These are phyloP conservation scores for Mycena citricolor DNA, from an alignment of 1,284 basidiomycete genomes.

Conservation along the genomic window DNA sequence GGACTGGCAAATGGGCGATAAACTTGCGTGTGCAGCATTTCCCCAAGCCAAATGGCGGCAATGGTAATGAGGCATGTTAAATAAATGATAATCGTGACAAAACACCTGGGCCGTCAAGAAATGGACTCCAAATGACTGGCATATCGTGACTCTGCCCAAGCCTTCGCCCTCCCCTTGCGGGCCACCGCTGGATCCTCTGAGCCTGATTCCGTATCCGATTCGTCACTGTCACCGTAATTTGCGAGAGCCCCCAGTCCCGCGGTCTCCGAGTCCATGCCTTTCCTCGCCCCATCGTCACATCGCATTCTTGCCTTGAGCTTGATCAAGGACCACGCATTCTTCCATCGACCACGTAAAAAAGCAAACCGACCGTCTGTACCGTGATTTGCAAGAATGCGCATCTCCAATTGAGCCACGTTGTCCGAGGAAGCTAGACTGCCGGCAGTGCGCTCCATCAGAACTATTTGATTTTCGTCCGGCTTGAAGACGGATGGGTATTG, in stretches of 20 bases:
- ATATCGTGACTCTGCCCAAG: slow-evolving; percentile 20
- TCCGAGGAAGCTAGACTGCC: slow-evolving; percentile 63
- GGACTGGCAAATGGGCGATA: too few species aligned
- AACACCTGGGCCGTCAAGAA: too few species aligned
- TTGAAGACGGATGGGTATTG: slow-evolving; percentile 30
- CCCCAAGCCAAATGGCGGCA: too few species aligned
- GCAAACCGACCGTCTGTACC: slow-evolving; percentile 69
- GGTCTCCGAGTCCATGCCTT: slow-evolving; percentile 23
- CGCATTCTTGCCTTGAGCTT: slow-evolving; percentile 41
- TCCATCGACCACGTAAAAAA: slow-evolving; percentile 78
- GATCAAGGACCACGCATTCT: slow-evolving; percentile 54
- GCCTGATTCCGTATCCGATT: slow-evolving; percentile 20
- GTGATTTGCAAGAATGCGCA: slow-evolving; percentile 86
- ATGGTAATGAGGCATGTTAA: too few species aligned
- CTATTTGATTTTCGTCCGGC: slow-evolving; percentile 65
- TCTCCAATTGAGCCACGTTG: slow-evolving; percentile 77
- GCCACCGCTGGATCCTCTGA: slow-evolving; percentile 9
- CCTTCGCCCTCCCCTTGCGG: slow-evolving; percentile 21
- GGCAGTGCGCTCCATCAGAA: slow-evolving; percentile 78
- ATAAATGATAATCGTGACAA: too few species aligned
- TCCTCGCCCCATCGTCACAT: slow-evolving; percentile 32
- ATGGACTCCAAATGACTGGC: too few species aligned
- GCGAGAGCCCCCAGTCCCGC: slow-evolving; percentile 53
- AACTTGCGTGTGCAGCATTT: too few species aligned
- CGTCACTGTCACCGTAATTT: slow-evolving; percentile 60